Base-by-base conservation (phyloP, 2,329 filamentous ascomycete species). In the Colletotrichum lindemuthianum region DNA sequence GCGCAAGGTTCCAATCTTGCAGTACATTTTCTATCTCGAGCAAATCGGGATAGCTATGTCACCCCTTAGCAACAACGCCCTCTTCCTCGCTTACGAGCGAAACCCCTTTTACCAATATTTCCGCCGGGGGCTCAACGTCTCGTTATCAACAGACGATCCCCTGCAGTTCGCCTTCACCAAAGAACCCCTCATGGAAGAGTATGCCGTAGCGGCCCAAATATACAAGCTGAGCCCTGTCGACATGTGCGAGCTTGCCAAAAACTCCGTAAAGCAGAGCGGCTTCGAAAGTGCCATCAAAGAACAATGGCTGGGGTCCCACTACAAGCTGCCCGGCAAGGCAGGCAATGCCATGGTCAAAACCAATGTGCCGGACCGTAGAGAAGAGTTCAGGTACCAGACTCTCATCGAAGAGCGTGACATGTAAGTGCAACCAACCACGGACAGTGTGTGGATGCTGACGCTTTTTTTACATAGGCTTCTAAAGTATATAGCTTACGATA, bases 1-100 rank as follows among this genome's bases (percentile, higher is more conserved):
- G 43, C 90, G 96, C 67, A 99, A 99, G 75, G 94, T 98, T 3
- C 96, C 96, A 2, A 80, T 99, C 65, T 80, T 99, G 59, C 96
- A 99, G 77, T 99, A 99, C 77, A 88, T 98, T 54, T 99, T 97
- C 80, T 99, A 99, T 72, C 87, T 99, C 16, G 94, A 99, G 74
- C 95, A 98, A 74, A 97, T 99, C 67, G 96, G 96, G 63, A 96
- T 99, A 68, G 96, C 96, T 66, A 99, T 99, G 96, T 98, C 95
- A n/a, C 96, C 96, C 2, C 84, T 99, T 49, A 97, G 93, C 77
- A 99, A 99, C 81, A 99, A 99, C 72, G 96, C 96, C 0, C 81
- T 99, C 37, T 99, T 99, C 80, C 81, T 99, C 56, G 93, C 95
- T 1, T 98, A 99, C 73, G 96, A 99, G 77, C 89, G 96, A 64